Evolutionary conservation across 2,329 filamentous ascomycete species (phyloP), one percentile per base, ranked within the genome.

Genomic region (Penicillium expansum): DNA sequence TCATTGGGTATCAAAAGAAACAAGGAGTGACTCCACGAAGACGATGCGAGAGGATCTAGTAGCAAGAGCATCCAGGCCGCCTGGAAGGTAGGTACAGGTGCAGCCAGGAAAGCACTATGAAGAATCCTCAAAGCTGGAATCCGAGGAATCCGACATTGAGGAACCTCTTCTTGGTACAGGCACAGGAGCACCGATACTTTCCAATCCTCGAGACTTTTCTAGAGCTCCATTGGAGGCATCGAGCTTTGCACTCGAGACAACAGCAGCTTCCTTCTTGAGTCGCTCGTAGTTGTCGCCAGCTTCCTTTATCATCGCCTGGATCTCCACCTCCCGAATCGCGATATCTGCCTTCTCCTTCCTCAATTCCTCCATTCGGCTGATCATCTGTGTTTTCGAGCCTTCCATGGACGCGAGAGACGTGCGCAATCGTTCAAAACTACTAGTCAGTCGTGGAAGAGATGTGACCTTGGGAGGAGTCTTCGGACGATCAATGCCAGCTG

Each of bases 231-330:
- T 66, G 20, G 70, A 61, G 20, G 63, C 54, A 47, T 67, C 61
- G 11, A 65, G 64, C 5, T 69, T 62, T 4, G 65, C 57, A 13
- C 60, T 67, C 4, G 67, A 64, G n/a, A 62, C 64, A 35, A 70
- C 55, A 2, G 72, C 76, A 18, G 73, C 75, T 60, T 79, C 76
- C 18, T 69, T 74, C 54, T 82, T 81, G 56, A 88, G 67, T 52
- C 79, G 80, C 65, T 87, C 82, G 69, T 88, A 91, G 61, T 84
- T 82, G 58, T 90, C 86, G 0, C 90, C 92, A 0, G 91, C 90
- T 71, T 94, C 88, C 69, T 91, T 88, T 51, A 97, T 77, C 53
- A 95, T 77, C 20, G 82, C 81, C 74, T 97, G 92, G 0, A 97
- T 88, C 72, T 94, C 90, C 5, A 80, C 82, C 74, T 96, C 90